These are phyloP conservation scores for Glaciozyma martinii DNA, from an alignment of 768 basidiomycete genomes.

Conservation along the genomic window DNA sequence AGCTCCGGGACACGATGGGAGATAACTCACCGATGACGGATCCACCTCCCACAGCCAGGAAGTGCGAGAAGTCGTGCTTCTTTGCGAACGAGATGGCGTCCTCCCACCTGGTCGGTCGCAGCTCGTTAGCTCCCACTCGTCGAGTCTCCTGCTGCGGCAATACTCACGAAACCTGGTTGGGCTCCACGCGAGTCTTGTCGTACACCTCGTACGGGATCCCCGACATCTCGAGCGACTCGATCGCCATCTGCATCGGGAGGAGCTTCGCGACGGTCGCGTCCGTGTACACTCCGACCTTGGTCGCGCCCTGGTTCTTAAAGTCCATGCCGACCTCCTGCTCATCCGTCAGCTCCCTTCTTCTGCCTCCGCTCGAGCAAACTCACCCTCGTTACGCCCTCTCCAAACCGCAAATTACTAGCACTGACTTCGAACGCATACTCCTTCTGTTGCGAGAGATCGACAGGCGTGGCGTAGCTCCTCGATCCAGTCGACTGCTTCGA, in stretches of 20 bases:
- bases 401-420: conserved; percentile 78
- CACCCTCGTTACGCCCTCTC: conserved; percentile 68
- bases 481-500: neutral
- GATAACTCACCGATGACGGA: conserved; percentile 29
- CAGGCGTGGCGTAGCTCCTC: conserved; percentile 54
- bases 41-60: conserved; percentile 42
- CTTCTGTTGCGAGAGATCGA: conserved; percentile 48
- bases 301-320: conserved; percentile 83
- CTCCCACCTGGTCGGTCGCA: conserved; percentile 53
- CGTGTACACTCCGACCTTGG: conserved; percentile 86
- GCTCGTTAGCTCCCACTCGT: neutral
- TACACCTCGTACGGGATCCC: conserved; percentile 70
- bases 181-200: conserved; percentile 74
- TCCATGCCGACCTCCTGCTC: conserved; percentile 71
- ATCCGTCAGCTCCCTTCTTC: neutral
- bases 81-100: conserved; percentile 83
- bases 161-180: conserved; percentile 58
- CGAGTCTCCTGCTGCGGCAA: neutral
- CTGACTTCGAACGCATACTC: conserved; percentile 87
- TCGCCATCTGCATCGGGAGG: conserved; percentile 69
- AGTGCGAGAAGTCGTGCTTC: conserved; percentile 81
- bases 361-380: neutral
- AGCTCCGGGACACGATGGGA: too few relatives aligned
- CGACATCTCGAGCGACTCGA: conserved; percentile 71
- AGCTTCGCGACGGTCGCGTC: conserved; percentile 76